Conservation (phyloP, 1,139 yeast species). For the Magnusiomyces sp. region DNA sequence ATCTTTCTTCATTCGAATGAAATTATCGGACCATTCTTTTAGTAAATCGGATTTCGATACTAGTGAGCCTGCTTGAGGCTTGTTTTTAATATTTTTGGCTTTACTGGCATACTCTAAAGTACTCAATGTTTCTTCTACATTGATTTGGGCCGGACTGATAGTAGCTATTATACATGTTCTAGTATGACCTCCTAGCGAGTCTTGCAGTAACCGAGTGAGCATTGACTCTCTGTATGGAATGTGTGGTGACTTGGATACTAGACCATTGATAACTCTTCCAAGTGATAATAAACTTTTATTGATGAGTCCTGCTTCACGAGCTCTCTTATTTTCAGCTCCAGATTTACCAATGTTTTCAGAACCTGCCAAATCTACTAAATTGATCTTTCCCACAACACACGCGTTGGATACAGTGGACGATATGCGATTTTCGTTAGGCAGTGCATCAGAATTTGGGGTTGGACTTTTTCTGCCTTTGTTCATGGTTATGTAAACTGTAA, state of each 20-base stretch:
- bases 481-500: conserved; percentile 40
- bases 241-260: conserved; percentile 54
- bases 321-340: conserved; percentile 70
- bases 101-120: conserved; percentile 80
- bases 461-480: conserved; percentile 34
- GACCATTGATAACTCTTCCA: conserved; percentile 74
- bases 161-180: conserved; percentile 77
- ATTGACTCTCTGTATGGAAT: conserved; percentile 84
- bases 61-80: conserved; percentile 55
- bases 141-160: conserved; percentile 67
- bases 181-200: conserved; percentile 76
- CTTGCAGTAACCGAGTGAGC: conserved; percentile 68
- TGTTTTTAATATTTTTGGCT: conserved; percentile 65
- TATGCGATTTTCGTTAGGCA: conserved; percentile 24
- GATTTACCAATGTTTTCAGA: conserved; percentile 73
- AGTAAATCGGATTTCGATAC: conserved; percentile 44
- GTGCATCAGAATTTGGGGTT: conserved; percentile 19
- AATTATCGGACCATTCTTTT: conserved; percentile 44
- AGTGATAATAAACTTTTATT: conserved; percentile 75
- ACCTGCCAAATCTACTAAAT: conserved; percentile 84
- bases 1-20: conserved; percentile 53
- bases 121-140: conserved; percentile 69
- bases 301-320: conserved; percentile 82
- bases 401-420: conserved; percentile 34
- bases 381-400: conserved; percentile 47